Base-by-base conservation (phyloP, 2,329 filamentous ascomycete genomes). In the Helminthosporium solani region DNA sequence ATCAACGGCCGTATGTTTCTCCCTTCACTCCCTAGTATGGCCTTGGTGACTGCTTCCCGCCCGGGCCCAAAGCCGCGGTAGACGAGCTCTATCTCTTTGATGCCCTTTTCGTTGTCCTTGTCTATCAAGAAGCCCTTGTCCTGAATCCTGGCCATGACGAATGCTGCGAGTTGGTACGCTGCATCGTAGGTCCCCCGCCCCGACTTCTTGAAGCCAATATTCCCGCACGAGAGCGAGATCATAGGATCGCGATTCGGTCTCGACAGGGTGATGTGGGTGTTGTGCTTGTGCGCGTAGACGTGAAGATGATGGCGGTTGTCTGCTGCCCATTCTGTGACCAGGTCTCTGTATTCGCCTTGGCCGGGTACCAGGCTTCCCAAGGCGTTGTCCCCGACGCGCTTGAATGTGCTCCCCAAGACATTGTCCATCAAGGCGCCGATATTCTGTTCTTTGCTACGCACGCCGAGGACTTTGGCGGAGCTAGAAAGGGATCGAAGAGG, bases 241-340 rank as follows among this genome's bases (percentile, higher is more conserved):
- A 97, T 81, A 21, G 89, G 82, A 54, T 89, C 82, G 38, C 86
- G 80, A 68, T 90, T 85, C 21, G 94, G 91, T 63, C 86, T 85
- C 18, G 90, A 89, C 56, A 96, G 82, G 1, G 91, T 96, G 62
- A 99, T 81, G 72, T 97, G 90, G 16, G 89, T 94, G 76, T 99
- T 99, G 81, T 96, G 94, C 75, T 90, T 95, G 69, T 88, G 86
- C 21, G 87, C 76, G 73, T 84, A 92, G 68, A 99, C 78, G 75
- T 96, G 89, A 54, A 99, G 80, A 69, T 95, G 90, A 75, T 90
- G 90, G 2, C 88, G 86, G 64, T 87, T 81, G 46, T 67, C 61
- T 39, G 64, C 62, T 16, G 60, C 59, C 62, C 62, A 66, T 21
- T 68, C 64, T 23, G 47, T 42, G 27, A 48, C 37, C 9, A 61